These are phyloP conservation scores for Dianthus caryophyllus DNA, from an alignment of 148 eudicot genomes.

Conservation along the genomic window DNA sequence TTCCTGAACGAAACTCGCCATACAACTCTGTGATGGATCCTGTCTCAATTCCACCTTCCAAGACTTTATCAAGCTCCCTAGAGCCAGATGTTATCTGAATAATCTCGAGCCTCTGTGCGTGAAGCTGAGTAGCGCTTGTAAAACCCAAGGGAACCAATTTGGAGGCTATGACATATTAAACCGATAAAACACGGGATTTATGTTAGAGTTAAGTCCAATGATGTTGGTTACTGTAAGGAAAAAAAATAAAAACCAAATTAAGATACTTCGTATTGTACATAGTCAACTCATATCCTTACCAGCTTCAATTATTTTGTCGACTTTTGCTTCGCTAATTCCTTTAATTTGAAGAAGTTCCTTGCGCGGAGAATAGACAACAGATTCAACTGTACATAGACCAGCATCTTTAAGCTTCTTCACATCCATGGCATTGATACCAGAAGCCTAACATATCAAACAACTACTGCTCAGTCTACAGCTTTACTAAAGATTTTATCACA, in stretches of 20 bases:
- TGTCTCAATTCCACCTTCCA: slow-evolving; percentile 97
- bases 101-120: slow-evolving; percentile 85
- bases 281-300: slow-evolving; percentile 35
- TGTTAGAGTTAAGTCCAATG: background rate
- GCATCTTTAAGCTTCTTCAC: slow-evolving; percentile 96
- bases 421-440: slow-evolving; percentile 88
- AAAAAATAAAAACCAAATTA: background rate
- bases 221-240: background rate
- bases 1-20: slow-evolving; percentile 97
- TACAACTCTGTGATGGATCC: slow-evolving; percentile 94
- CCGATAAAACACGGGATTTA: slow-evolving; percentile 12
- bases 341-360: slow-evolving; percentile 93
- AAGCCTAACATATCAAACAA: slow-evolving; percentile 39
- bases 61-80: slow-evolving; percentile 79
- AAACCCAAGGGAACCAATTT: slow-evolving; percentile 92
- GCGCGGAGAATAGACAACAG: slow-evolving; percentile 88
- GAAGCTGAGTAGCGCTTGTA: slow-evolving; percentile 91
- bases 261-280: background rate
- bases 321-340: slow-evolving; percentile 98
- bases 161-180: slow-evolving; percentile 57
- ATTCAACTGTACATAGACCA: slow-evolving; percentile 87
- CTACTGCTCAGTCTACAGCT: too few species aligned
- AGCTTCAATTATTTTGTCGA: slow-evolving; percentile 94
- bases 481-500: background rate
- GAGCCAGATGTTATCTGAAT: slow-evolving; percentile 93